Evolutionary conservation across 2,329 filamentous ascomycete genomes (phyloP).

Genomic region (Ceratocystis papillata): DNA sequence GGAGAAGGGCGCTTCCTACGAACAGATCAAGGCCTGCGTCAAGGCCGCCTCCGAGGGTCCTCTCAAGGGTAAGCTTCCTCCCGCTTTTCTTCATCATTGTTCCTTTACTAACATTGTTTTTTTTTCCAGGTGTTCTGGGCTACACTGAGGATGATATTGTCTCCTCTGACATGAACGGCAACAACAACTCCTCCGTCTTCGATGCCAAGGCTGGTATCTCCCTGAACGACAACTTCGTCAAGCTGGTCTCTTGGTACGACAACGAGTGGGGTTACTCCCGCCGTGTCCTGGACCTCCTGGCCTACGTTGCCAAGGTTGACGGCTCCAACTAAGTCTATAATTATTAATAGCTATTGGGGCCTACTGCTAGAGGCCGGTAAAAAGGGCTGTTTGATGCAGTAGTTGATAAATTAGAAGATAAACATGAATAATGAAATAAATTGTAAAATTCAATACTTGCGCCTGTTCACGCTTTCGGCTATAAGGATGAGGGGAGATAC

Average conservation of each 20-base stretch:
- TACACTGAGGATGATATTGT: conserved; percentile 98
- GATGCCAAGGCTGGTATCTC: conserved; percentile 98
- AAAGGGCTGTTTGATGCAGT: not conserved
- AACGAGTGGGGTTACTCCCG: conserved; percentile 99
- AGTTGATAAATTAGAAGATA: conserved; percentile 15
- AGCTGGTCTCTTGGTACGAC: conserved; percentile 97
- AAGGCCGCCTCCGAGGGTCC: conserved; percentile 75
- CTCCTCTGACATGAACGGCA: conserved; percentile 86
- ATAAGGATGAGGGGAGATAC: too few relatives aligned
- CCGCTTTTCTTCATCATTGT: not conserved
- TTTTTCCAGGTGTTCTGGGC: conserved; percentile 59
- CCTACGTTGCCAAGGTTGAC: conserved; percentile 71
- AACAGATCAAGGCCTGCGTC: conserved; percentile 85
- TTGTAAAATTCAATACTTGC: conserved; percentile 18
- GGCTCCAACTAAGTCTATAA: conserved; percentile 38
- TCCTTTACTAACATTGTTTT: conserved; percentile 23
- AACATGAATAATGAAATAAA: conserved; percentile 23
- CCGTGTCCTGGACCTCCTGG: conserved; percentile 74
- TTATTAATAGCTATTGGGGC: not conserved
- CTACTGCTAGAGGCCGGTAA: conserved; percentile 1
- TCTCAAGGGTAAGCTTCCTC: conserved; percentile 61
- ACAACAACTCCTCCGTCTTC: conserved; percentile 93
- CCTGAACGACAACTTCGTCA: conserved; percentile 97
- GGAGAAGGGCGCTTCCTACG: conserved; percentile 79
- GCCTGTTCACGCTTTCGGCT: not conserved